Evolutionary conservation across 108 stramenopile genomes (phyloP), one percentile per base, ranked within the genome.

Genomic region (Nannochloropsis salina): DNA sequence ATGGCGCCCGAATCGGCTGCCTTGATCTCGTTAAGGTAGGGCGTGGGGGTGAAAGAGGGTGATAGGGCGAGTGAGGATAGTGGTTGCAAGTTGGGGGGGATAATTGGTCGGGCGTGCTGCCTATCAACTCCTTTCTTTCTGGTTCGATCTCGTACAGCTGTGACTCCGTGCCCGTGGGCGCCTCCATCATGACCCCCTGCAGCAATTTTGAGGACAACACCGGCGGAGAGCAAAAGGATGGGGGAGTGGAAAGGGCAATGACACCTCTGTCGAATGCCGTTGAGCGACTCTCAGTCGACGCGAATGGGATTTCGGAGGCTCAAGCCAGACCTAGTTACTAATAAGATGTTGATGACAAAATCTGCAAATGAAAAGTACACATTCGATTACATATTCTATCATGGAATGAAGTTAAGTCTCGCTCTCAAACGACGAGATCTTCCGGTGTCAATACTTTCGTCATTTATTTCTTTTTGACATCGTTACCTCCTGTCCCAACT

Each of bases 1-100:
- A 74, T 74, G 61, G 61, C 61, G 61, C 61, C 61, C 8, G 61
- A 74, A n/a, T 74, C 61, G 15, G 61, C 61, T 15, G 61, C 61
- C 61, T 74, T 74, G 8, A 74, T 74, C 61, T 74, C 61, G 61
- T n/a, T 74, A 15, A 74, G 61, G 61, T n/a, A 74, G n/a, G 61
- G 8, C 20, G 61, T 15, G 6, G 61, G 61, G 1, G 61, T n/a
- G 61, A n/a, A 74, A 0, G n/a, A n/a, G 61, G n/a, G 61, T 15
- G 61, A 74, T 4, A n/a, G 61, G 15, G 47, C 1, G 47, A n/a
- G 61, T 6, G n/a, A n/a, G 8, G 31, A 31, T 31, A 74, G 61
- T 15, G 61, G 0, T n/a, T 51, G 47, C 47, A 51, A 15, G 0
- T 31, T 31, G 31, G 31, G 31, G 31, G 31, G 31, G 31, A n/a